Base-by-base conservation (phyloP, 441 rosid genomes). In the Jatropha multifida region DNA sequence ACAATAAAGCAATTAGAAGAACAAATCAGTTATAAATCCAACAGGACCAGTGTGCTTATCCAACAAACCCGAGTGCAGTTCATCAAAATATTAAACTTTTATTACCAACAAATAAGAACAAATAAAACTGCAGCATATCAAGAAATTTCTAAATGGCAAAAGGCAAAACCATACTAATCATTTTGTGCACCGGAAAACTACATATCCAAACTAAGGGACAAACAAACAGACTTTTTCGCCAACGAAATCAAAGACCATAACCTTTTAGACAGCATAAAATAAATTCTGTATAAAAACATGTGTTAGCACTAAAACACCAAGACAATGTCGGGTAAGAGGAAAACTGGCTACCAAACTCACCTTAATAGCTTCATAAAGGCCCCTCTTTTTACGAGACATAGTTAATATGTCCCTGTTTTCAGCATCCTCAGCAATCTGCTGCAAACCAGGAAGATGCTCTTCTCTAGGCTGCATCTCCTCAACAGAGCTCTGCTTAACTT, bases 331-430 rank as follows among this genome's bases (percentile, higher is more conserved):
- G 55, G 15, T 70, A 61, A 65, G 44, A 38, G 37, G 55, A 66
- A 59, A 42, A 51, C 7, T 5, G 20, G 23, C 9, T 20, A 56
- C 44, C 23, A 63, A 49, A 58, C 42, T 77, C 87, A 93, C 99
- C 97, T 85, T 67, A 69, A 92, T 90, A 63, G 98, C 97, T 27
- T 82, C 73, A 32, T 74, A 80, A 60, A 93, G 92, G 48, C 87
- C 86, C 82, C 87, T 90, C 87, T 87, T 81, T 51, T 85, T 90
- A 32, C 92, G 88, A 9, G 97, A 76, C 95, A 95, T 90, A 75
- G 81, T 2, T 52, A 83, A 27, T 74, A 26, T 62, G 0, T 88
- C 54, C 82, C 84, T 81, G 65, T 67, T 82, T 41, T 84, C 86
- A 0, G 61, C 0, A 77, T 92, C 98, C 27, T 82, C 64, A 0